Evolutionary conservation across 2,329 filamentous ascomycete species (phyloP), one percentile per base, ranked within the genome.

Genomic region (Aurifilum marmelostoma): DNA sequence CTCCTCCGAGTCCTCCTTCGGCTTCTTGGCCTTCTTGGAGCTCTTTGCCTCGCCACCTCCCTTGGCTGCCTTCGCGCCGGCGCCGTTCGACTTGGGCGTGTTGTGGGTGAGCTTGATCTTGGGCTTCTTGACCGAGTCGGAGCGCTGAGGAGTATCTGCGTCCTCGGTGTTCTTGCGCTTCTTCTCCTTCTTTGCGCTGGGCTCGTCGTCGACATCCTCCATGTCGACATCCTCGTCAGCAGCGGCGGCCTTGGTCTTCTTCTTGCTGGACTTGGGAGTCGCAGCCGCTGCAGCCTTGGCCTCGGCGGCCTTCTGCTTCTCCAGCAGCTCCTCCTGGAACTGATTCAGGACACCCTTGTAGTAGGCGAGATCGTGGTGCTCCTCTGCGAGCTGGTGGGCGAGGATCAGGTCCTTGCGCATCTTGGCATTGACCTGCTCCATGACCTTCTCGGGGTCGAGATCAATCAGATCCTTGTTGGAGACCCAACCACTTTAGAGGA

Each of bases 81-180:
- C 82, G 50, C 89, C 89, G 76, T 93, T 91, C 9, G 88, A 83
- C 82, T 93, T 94, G 14, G 91, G 88, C 0, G 91, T 90, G 77
- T 86, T 90, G 72, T 83, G 84, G 58, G 86, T 90, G 66, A 88
- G 80, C 82, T 88, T 89, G 71, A 90, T 89, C 82, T 88, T 90
- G 7, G 87, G 85, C 80, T 91, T 91, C 83, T 91, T 91, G 41
- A 86, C 86, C 14, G 88, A 89, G 52, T 89, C 88, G 2, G 85
- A 76, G 60, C 86, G 83, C 75, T 87, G 84, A n/a, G 85, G 85
- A 27, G 84, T 85, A 85, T 89, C 85, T n/a, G 89, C 89, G 67
- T 97, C 93, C 18, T 89, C 92, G 76, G 93, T 91, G 14, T 66
- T 69, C 87, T 97, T 97, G 75, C 94, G 91, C 86, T 97, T 97